Evolutionary conservation across 495 filamentous ascomycete species (phyloP).

Genomic region (Copromyces sp.): DNA sequence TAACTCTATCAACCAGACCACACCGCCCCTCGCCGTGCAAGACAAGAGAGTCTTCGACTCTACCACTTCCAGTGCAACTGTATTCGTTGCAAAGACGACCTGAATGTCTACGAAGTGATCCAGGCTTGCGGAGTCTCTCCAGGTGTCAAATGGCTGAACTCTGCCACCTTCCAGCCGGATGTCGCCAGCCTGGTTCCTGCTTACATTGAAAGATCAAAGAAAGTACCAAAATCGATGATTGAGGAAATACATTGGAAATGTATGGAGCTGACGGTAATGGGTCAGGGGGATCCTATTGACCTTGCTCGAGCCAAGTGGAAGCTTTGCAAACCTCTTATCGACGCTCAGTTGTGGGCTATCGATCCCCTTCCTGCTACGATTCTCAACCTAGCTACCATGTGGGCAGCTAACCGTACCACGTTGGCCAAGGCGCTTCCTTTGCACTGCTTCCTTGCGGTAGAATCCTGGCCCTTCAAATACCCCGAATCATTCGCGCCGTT

Average conservation of each 20-base stretch:
- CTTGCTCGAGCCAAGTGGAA: conserved; percentile 21
- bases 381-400: conserved; percentile 13
- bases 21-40: conserved; percentile 18
- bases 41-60: conserved; percentile 23
- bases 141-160: background rate
- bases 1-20: conserved; percentile 19
- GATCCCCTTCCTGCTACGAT: conserved; percentile 28
- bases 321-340: conserved; percentile 25
- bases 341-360: conserved; percentile 28
- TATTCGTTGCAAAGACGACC: conserved; percentile 28
- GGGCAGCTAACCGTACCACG: conserved; percentile 15
- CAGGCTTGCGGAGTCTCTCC: background rate
- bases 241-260: conserved; percentile 18
- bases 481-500: conserved; percentile 28
- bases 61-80: conserved; percentile 38
- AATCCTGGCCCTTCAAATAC: conserved; percentile 25
- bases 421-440: conserved; percentile 25
- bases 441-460: conserved; percentile 26
- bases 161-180: background rate
- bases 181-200: conserved; percentile 19
- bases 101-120: conserved; percentile 34
- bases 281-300: conserved; percentile 4
- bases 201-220: conserved; percentile 14
- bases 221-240: conserved; percentile 6
- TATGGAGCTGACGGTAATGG: background rate